These are phyloP conservation scores for Penicillium occitanis DNA, from an alignment of 2,329 filamentous ascomycete species.

Conservation along the genomic window DNA sequence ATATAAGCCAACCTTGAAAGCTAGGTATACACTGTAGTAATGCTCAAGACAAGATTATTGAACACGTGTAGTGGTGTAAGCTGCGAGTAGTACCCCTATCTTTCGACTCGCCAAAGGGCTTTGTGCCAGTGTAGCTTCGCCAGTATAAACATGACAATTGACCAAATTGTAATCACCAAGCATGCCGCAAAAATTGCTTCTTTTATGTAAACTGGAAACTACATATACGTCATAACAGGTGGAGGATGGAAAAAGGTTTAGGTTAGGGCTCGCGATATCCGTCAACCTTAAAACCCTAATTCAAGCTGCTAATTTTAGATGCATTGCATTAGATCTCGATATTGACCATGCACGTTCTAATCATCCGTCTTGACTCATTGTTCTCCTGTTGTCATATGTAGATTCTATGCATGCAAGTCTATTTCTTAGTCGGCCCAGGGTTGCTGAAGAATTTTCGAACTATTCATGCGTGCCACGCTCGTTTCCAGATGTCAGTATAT, in stretches of 20 bases:
- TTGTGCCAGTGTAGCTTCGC: too few species aligned
- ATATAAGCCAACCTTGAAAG: too few species aligned
- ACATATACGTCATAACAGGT: background rate
- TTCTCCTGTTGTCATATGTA: background rate
- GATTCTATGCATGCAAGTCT: background rate
- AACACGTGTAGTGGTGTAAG: too few species aligned
- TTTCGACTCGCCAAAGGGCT: too few species aligned
- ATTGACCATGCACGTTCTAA: background rate
- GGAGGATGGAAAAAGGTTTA: background rate
- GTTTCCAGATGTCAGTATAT: background rate
- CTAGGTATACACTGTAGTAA: too few species aligned
- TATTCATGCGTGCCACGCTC: background rate
- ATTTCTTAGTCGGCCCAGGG: background rate
- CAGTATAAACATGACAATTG: too few species aligned
- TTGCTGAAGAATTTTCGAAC: background rate
- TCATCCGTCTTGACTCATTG: background rate
- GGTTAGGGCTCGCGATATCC: constrained; percentile 4
- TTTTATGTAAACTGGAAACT: too few species aligned
- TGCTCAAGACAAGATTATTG: too few species aligned
- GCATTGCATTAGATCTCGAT: background rate
- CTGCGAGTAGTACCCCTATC: too few species aligned
- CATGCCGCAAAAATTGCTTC: too few species aligned
- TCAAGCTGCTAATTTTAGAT: constrained; percentile 5
- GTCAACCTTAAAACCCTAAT: constrained; percentile 6
- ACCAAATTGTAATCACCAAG: too few species aligned